A percentile compares a stretch with the other conserved stretches of the same genome.
Evolutionary conservation across 108 stramenopile genomes (phyloP).

Genomic region (Mayamaea pseudoterrestris): DNA sequence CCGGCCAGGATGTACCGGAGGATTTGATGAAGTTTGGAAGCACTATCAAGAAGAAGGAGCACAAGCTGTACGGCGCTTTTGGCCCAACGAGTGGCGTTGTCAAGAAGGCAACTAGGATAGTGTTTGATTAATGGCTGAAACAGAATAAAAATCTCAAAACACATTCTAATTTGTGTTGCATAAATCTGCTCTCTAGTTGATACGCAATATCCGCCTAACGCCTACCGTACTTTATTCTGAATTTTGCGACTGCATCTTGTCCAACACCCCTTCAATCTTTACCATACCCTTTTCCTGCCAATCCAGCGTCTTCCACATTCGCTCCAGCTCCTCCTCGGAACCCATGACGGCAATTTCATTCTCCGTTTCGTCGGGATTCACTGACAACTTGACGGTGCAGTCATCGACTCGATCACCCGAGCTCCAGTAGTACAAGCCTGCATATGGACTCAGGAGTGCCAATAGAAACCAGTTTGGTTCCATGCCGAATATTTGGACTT

Average conservation of each 20-base stretch:
- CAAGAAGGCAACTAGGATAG: constrained; percentile 41
- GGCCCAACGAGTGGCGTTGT: constrained; percentile 71
- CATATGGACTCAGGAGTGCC: constrained; percentile 74
- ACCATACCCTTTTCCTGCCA: constrained; percentile 93
- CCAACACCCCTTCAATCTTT: constrained; percentile 75
- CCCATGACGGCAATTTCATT: constrained; percentile 73
- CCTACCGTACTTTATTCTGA: too few relatives aligned
- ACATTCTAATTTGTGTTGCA: too few relatives aligned
- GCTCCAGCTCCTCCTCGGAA: constrained; percentile 88
- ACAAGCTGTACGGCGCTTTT: constrained; percentile 96
- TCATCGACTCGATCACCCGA: constrained; percentile 82
- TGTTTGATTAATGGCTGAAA: constrained; percentile 28
- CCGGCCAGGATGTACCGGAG: constrained; percentile 84
- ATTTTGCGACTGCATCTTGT: too few relatives aligned
- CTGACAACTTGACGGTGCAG: constrained; percentile 56
- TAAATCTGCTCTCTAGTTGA: too few relatives aligned
- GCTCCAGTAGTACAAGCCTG: constrained; percentile 92
- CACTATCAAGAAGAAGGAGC: constrained; percentile 99
- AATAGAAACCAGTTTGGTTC: constrained; percentile 78
- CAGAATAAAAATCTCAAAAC: too few relatives aligned
- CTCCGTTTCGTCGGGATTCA: constrained; percentile 77
- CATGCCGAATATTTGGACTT: constrained; percentile 50
- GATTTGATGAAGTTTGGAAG: constrained; percentile 92
- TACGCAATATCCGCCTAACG: too few relatives aligned
- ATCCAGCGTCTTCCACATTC: constrained; percentile 84